Conservation (phyloP, 1,139 yeast genomes). For the Zygosaccharomyces pseudobailii region DNA sequence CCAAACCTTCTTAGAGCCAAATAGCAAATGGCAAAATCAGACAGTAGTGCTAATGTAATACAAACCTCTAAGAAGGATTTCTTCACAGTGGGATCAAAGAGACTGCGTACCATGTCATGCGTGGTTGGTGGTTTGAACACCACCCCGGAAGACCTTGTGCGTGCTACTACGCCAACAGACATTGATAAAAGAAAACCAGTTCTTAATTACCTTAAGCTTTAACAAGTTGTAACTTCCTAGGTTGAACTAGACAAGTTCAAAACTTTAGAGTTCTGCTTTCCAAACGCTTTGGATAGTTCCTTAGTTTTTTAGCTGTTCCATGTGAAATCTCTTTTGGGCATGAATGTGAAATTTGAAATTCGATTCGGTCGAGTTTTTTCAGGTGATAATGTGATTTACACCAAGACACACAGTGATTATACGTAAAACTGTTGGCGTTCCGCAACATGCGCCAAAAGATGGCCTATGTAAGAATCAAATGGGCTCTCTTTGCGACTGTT, state of each 20-base stretch:
- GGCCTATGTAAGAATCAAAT: too few species aligned
- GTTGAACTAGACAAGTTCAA: conserved; percentile 7
- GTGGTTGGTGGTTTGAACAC: conserved; percentile 71
- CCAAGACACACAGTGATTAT: neutral
- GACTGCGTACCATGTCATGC: conserved; percentile 79
- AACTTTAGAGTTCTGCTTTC: neutral
- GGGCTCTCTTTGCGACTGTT: neutral
- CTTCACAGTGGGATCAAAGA: conserved; percentile 69
- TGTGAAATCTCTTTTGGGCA: neutral
- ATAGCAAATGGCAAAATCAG: conserved; percentile 51
- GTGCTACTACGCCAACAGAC: conserved; percentile 15
- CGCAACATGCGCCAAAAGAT: neutral
- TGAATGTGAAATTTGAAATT: conserved; percentile 2
- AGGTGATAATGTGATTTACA: neutral
- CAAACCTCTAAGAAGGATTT: conserved; percentile 64
- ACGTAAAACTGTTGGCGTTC: neutral
- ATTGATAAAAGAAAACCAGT: neutral
- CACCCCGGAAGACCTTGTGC: conserved; percentile 29
- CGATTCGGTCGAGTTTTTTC: neutral
- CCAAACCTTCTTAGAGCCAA: conserved; percentile 31
- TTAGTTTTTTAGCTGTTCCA: neutral
- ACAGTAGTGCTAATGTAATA: conserved; percentile 49
- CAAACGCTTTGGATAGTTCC: neutral
- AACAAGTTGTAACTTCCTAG: conserved; percentile 1
- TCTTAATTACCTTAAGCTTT: neutral